Base-by-base conservation (phyloP, 73 alveolate genomes). In the Durusdinium trenchii region DNA sequence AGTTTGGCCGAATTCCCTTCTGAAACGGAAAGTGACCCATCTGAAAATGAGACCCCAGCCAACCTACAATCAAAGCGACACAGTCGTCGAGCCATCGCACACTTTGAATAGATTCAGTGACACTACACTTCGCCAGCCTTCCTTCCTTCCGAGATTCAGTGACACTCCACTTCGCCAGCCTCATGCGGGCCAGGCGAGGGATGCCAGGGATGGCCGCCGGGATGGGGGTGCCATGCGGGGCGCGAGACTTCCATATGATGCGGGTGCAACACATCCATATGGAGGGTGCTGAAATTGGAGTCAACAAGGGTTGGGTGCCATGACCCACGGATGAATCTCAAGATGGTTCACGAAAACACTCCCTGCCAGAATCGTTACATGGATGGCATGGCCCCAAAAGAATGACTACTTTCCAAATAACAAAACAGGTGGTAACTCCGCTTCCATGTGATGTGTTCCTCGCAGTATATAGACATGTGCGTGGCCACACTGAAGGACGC, bases 131-230 rank as follows among this genome's bases (percentile, higher is more conserved):
- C n/a, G n/a, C n/a, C n/a, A n/a, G n/a, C 69, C 69, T 57, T 12
- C 69, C 69, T 57, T 12, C 69, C 32, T 57, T 12, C 69, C 23
- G 69, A 60, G 73, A 60, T 23, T 23, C 73, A 0, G 73, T 60
- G 73, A 60, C 73, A 51, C 26, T 38, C 52, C 84, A 73, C 51
- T 73, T 73, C 18, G 84, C 84, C 36, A 73, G 35, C 50, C 51
- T 73, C 52, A n/a, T 73, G 84, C 54, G 84, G 54, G 84, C 84
- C 54, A 73, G 79, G 79, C 42, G 40, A 26, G 14, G 79, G 10
- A 20, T 6, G 79, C 45, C 79, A 20, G 51, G 81, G 73, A 60
- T 60, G 73, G 30, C 30, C n/a, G 30, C 30, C 73, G 30, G n/a
- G 18, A 60, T 4, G 35, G 35, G 81, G 81, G 46, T 26, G 35